phyloP scores from a whole-genome alignment of 2,329 filamentous ascomycete genomes.

The Botrytis medusae region DNA sequence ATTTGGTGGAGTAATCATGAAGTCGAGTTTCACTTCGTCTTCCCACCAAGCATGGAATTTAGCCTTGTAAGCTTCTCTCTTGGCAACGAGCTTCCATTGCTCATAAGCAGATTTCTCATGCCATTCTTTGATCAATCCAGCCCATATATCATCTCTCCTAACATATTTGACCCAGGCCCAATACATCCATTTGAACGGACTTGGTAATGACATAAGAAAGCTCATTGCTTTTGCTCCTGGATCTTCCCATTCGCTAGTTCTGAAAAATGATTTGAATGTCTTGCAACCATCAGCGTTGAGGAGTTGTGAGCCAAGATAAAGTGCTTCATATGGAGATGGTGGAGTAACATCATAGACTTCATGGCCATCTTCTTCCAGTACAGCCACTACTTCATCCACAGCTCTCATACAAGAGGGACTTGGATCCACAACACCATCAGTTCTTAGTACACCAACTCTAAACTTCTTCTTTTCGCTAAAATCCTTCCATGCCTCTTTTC shows the following conservation, averaged over 20 bases:
- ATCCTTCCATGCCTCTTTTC: slow-evolving; percentile 58
- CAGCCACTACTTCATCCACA: slow-evolving; percentile 66
- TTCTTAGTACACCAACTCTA: slow-evolving; percentile 73
- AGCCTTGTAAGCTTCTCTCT: slow-evolving; percentile 74
- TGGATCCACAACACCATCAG: slow-evolving; percentile 81
- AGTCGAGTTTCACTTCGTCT: slow-evolving; percentile 67
- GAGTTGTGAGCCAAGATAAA: slow-evolving; percentile 74
- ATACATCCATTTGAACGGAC: slow-evolving; percentile 78
- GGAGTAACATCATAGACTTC: slow-evolving; percentile 66
- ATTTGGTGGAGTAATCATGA: slow-evolving; percentile 81
- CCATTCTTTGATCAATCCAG: slow-evolving; percentile 72
- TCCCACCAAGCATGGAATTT: slow-evolving; percentile 88
- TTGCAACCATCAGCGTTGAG: slow-evolving; percentile 82
- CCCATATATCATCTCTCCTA: slow-evolving; percentile 73
- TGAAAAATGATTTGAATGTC: slow-evolving; percentile 76
- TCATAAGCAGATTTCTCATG: slow-evolving; percentile 71
- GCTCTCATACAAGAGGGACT: slow-evolving; percentile 81
- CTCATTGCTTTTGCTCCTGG: slow-evolving; percentile 73
- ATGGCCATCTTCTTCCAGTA: slow-evolving; percentile 71
- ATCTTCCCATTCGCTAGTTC: slow-evolving; percentile 77
- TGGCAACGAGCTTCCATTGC: slow-evolving; percentile 77
- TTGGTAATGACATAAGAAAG: slow-evolving; percentile 70
- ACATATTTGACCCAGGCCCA: slow-evolving; percentile 89
- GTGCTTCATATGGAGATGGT: slow-evolving; percentile 71
- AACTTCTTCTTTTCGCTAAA: slow-evolving; percentile 62